phyloP scores from a whole-genome alignment of 129 eudicot genomes.

The Lactuca sativa region DNA sequence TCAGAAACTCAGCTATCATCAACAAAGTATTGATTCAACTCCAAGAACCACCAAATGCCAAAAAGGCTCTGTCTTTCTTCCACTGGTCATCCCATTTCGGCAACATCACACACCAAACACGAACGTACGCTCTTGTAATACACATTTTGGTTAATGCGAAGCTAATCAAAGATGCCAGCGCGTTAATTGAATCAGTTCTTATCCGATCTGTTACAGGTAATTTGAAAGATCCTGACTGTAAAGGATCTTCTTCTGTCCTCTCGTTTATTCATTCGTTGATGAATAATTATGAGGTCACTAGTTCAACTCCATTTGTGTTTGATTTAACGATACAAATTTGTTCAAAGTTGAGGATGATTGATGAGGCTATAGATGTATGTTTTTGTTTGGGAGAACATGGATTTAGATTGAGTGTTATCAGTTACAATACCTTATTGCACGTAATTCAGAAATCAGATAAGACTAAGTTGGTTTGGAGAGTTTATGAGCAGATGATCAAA shows the following conservation, averaged over 20 bases:
- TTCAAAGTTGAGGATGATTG: constrained; percentile 64
- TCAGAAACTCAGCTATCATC: constrained; percentile 38
- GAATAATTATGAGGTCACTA: constrained; percentile 37
- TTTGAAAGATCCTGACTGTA: not conserved
- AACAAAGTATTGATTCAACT: constrained; percentile 54
- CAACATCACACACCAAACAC: constrained; percentile 46
- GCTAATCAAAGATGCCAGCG: constrained; percentile 65
- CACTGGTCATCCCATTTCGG: constrained; percentile 71
- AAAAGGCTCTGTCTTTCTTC: constrained; percentile 65
- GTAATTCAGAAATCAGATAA: constrained; percentile 57
- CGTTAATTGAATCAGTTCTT: constrained; percentile 60
- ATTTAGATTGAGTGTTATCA: constrained; percentile 52
- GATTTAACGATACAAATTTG: constrained; percentile 72
- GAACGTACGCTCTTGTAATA: constrained; percentile 54
- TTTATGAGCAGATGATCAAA: constrained; percentile 79
- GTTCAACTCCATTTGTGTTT: constrained; percentile 67
- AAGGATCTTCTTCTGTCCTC: constrained; percentile 21
- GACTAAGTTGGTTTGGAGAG: constrained; percentile 49
- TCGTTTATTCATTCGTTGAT: constrained; percentile 44
- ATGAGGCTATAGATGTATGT: constrained; percentile 53
- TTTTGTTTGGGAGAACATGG: constrained; percentile 55
- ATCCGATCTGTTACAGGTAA: constrained; percentile 24
- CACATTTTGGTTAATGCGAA: constrained; percentile 63
- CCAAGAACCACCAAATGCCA: constrained; percentile 63
- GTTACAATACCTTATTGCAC: constrained; percentile 64